Base-by-base conservation (phyloP, 2,329 filamentous ascomycete genomes). In the Basipetospora chlamydospora region DNA sequence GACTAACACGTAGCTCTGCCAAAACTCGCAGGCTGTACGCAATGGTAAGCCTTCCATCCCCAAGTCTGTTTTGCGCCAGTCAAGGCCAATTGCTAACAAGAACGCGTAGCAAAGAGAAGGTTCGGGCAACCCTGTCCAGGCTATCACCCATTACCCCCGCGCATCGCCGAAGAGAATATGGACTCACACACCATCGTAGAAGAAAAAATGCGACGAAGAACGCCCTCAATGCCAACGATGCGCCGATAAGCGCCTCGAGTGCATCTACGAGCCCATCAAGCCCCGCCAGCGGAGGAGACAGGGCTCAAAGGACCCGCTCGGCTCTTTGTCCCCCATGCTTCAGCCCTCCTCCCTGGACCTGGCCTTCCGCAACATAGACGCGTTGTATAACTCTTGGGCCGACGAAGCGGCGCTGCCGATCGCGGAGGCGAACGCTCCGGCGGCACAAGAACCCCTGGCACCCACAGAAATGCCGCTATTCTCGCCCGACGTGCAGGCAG, bases 161-260 rank as follows among this genome's bases (percentile, higher is more conserved):
- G 2, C 28, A 33, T n/a, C 6, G 2, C 4, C 31, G 11, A 23
- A 23, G 22, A 23, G 12, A 6, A n/a, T 15, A 26, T 13, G 32
- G 4, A 15, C 31, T 33, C 18, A 33, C 31, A 37, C 22, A 8
- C 28, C 23, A 10, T 7, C 21, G 42, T 41, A 72, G 67, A 72
- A 73, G 50, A 73, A 73, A 49, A 72, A 72, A 53, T 72, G 67
- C 45, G 64, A 72, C 46, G 67, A 72, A 49, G 54, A 50, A 23
- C 61, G 66, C 6, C 67, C 67, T 3, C 53, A 57, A 31, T 72
- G 67, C 45, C 55, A 60, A 16, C 64, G 67, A 28, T 72, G 67
- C 48, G 45, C 53, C 28, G 67, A 72, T 48, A 58, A 61, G 28
- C 56, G 56, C 34, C 54, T 64, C 31, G 57, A 63, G 16, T 72